Evolutionary conservation across 495 filamentous ascomycete species (phyloP), one percentile per base, ranked within the genome.

Genomic region (Daldinia caldariorum): DNA sequence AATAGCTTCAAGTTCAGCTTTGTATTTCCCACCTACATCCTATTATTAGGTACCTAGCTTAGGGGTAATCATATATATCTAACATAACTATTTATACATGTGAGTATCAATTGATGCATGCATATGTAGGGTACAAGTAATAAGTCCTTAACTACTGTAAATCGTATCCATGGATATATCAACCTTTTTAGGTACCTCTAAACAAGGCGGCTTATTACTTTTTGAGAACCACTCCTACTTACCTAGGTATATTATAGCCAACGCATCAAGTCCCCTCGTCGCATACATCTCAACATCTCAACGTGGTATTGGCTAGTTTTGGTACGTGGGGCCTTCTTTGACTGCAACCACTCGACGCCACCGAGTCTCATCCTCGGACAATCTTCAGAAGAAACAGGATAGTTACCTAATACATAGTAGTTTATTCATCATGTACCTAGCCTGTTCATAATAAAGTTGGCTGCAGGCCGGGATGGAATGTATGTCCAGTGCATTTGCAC

Each of bases 291-390:
- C n/a, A 12, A 53, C 22, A 26, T 26, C 26, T 32, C n/a, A 12
- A 53, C 49, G 26, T 53, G 13, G 54, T 68, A 68, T 53, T 20
- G 10, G 37, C 6, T 68, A 62, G 58, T 34, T 34, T 62, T 20
- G 29, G 29, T 59, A 69, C 43, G 55, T 57, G 58, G 54, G 38
- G 22, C n/a, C 22, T 16, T 3, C 13, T 53, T 53, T 13, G 14
- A 51, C 35, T 66, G 58, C 10, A 70, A 70, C 67, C 56, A 60
- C 60, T 61, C 50, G 29, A 57, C 51, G 49, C 59, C 69, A 67
- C 63, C 34, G 38, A 72, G 60, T 63, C 59, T 55, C 56, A 58
- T 72, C 49, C 55, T 72, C 69, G 63, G 69, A 71, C 59, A 65
- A 63, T 63, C 53, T 60, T 50, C 2, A 7, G 9, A 43, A 18